These are phyloP conservation scores for Populus alba DNA, from an alignment of 345 rosid genomes.

Conservation along the genomic window DNA sequence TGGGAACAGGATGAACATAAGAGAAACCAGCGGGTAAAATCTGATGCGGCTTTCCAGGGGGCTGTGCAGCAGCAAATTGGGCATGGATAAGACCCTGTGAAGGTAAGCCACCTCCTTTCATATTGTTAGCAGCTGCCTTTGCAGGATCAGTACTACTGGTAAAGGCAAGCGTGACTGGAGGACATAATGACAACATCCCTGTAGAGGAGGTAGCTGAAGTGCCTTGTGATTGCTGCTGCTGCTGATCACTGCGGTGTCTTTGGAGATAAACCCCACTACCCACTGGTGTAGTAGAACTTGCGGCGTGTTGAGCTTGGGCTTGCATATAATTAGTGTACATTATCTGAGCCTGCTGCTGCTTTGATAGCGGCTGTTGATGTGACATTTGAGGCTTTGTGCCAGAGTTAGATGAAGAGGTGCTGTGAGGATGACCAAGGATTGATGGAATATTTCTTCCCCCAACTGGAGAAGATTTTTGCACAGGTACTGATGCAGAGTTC, in stretches of 20 bases:
- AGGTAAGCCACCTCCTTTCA: conserved; percentile 64
- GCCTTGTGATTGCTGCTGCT: conserved; percentile 49
- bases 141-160: conserved; percentile 62
- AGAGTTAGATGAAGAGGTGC: conserved; percentile 36
- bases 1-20: conserved; percentile 51
- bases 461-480: conserved; percentile 55
- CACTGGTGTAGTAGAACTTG: conserved; percentile 35
- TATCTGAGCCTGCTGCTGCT: conserved; percentile 61
- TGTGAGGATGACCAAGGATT: conserved; percentile 60
- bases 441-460: conserved; percentile 64
- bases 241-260: conserved; percentile 63
- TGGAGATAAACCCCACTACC: conserved; percentile 56
- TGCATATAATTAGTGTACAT: conserved; percentile 56
- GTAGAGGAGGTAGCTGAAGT: conserved; percentile 41
- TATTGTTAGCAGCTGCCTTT: conserved; percentile 58
- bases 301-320: conserved; percentile 51
- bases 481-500: conserved; percentile 44
- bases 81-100: conserved; percentile 48
- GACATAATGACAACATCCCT: conserved; percentile 50
- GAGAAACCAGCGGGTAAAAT: conserved; percentile 57
- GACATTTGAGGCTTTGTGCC: conserved; percentile 54
- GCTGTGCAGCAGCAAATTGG: conserved; percentile 44
- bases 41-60: conserved; percentile 64
- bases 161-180: conserved; percentile 44
- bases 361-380: conserved; percentile 52